A percentile compares a stretch with the other conserved stretches of the same genome.
Evolutionary conservation across 2,329 filamentous ascomycete genomes (phyloP).

Genomic region (Chalara sp.): DNA sequence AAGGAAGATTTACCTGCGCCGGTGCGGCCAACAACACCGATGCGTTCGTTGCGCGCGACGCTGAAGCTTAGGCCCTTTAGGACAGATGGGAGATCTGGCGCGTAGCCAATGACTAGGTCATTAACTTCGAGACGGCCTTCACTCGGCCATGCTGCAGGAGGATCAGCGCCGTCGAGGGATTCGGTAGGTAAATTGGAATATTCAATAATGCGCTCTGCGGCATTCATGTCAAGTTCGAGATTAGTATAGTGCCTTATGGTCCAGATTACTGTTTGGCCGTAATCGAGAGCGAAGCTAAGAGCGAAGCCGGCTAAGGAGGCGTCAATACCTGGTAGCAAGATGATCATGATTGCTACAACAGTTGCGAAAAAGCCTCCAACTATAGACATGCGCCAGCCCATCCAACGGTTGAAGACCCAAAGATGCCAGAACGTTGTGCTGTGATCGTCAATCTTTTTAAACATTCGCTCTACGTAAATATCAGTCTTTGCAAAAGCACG

Average conservation of each 20-base stretch:
- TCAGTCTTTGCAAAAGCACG: conserved; percentile 65
- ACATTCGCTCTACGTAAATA: conserved; percentile 64
- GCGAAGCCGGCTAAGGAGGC: conserved; percentile 70
- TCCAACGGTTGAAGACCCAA: conserved; percentile 71
- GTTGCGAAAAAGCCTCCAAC: conserved; percentile 64
- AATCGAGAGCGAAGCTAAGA: conserved; percentile 65
- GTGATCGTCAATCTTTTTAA: conserved; percentile 61
- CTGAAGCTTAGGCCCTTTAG: conserved; percentile 63
- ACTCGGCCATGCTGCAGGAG: conserved; percentile 68
- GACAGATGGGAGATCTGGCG: conserved; percentile 62
- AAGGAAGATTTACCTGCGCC: conserved; percentile 73
- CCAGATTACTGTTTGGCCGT: conserved; percentile 57
- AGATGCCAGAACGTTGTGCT: conserved; percentile 59
- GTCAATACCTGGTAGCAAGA: conserved; percentile 54
- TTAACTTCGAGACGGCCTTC: conserved; percentile 68
- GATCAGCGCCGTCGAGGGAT: conserved; percentile 50
- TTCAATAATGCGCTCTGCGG: conserved; percentile 68
- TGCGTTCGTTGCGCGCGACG: conserved; percentile 58
- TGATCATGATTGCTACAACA: conserved; percentile 57
- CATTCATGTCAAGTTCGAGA: conserved; percentile 73
- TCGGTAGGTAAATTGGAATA: conserved; percentile 66
- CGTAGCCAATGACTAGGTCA: conserved; percentile 66
- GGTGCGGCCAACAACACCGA: conserved; percentile 73
- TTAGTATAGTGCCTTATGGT: conserved; percentile 61
- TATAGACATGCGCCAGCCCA: conserved; percentile 64